Evolutionary conservation across 805 yeast genomes (phyloP).

Genomic region (Yamadazyma nakazawae): DNA sequence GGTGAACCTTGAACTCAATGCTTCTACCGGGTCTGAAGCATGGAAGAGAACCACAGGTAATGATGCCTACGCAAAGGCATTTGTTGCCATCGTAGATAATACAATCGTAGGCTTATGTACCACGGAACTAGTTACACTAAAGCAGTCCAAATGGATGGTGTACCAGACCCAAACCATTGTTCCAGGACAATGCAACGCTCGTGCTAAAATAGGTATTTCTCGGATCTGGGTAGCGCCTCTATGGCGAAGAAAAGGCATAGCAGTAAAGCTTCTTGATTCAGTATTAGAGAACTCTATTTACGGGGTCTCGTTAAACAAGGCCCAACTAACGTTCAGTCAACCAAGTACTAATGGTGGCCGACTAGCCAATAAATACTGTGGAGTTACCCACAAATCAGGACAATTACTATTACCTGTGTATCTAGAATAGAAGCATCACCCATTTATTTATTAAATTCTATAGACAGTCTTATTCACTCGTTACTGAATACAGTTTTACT

Average conservation of each 20-base stretch:
- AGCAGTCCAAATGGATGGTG: slow-evolving; percentile 58
- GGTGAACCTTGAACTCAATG: slow-evolving; percentile 60
- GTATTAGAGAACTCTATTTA: slow-evolving; percentile 46
- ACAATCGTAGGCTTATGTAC: slow-evolving; percentile 56
- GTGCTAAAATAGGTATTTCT: slow-evolving; percentile 35
- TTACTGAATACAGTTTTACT: slow-evolving; percentile 30
- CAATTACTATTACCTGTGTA: slow-evolving; percentile 50
- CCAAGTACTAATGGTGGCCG: slow-evolving; percentile 65
- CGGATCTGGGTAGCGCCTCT: slow-evolving; percentile 43
- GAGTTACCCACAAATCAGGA: slow-evolving; percentile 53
- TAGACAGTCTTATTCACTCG: slow-evolving; percentile 5
- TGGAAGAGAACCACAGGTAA: slow-evolving; percentile 22
- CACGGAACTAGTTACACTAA: slow-evolving; percentile 39
- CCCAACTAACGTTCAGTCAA: slow-evolving; percentile 65
- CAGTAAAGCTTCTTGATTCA: slow-evolving; percentile 39
- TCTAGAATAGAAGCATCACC: slow-evolving; percentile 19
- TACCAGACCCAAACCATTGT: slow-evolving; percentile 49
- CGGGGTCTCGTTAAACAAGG: slow-evolving; percentile 43
- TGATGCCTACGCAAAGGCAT: slow-evolving; percentile 31
- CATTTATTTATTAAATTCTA: slow-evolving; percentile 8
- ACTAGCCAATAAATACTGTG: slow-evolving; percentile 55
- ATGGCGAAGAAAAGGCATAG: slow-evolving; percentile 53
- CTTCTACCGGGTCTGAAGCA: slow-evolving; percentile 38
- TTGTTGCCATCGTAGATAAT: slow-evolving; percentile 43
- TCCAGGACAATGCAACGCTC: slow-evolving; percentile 38